These are phyloP conservation scores for Paramecium tetraurelia DNA, from an alignment of 73 alveolate species.

Conservation along the genomic window DNA sequence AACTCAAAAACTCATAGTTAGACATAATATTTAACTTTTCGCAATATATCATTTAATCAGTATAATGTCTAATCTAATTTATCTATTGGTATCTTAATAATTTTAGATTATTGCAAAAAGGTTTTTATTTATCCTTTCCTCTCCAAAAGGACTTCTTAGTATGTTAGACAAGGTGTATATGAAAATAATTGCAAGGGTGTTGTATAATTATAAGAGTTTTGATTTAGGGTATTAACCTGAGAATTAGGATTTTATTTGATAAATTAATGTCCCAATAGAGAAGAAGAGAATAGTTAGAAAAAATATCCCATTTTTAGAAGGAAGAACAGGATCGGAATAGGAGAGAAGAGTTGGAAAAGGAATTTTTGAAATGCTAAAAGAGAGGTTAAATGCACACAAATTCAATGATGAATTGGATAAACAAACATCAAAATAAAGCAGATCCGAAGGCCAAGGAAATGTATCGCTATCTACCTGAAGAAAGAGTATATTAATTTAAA, in stretches of 20 bases:
- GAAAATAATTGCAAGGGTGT: background rate
- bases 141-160: too few relatives aligned
- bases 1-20: too few relatives aligned
- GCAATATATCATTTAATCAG: background rate
- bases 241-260: background rate
- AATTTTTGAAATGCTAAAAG: background rate
- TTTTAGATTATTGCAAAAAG: background rate
- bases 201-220: background rate
- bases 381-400: constrained; percentile 18
- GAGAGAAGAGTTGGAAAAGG: background rate
- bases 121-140: background rate
- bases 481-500: background rate
- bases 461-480: constrained; percentile 40
- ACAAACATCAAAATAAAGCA: background rate
- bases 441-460: constrained; percentile 24
- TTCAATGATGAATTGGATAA: constrained; percentile 21
- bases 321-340: background rate
- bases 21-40: background rate
- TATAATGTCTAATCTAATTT: background rate
- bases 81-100: background rate
- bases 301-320: background rate
- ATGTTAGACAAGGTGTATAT: background rate
- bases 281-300: background rate
- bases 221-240: background rate
- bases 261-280: background rate